phyloP scores from a whole-genome alignment of 305 asterid genomes.

The Rubia tinctorum region DNA sequence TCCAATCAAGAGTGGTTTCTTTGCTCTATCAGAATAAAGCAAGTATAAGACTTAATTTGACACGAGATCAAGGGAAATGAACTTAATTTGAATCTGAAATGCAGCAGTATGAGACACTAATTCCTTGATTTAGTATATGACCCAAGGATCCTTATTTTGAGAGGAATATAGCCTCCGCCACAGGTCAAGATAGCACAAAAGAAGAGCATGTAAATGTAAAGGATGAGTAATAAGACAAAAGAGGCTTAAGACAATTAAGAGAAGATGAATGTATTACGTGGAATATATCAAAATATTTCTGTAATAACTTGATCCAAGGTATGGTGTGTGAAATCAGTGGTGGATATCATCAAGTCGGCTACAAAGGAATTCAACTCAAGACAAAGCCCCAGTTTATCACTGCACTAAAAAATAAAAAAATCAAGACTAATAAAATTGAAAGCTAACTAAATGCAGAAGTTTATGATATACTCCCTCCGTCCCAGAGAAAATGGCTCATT shows the following conservation, averaged over 20 bases:
- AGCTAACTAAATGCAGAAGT: background rate
- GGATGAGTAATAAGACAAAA: background rate
- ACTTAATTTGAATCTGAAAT: no score
- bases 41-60: background rate
- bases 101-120: no score
- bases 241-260: background rate
- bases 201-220: background rate
- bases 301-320: conserved; percentile 69
- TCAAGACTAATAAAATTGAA: conserved; percentile 7
- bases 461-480: no score
- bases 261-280: background rate
- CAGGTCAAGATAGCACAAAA: background rate
- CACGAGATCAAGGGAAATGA: no score
- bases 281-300: background rate
- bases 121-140: no score
- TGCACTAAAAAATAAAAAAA: conserved; percentile 66
- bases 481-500: no score
- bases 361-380: conserved; percentile 91
- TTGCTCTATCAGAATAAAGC: background rate
- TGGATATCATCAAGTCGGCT: conserved; percentile 94
- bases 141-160: no score
- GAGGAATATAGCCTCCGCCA: background rate
- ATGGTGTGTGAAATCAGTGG: conserved; percentile 82
- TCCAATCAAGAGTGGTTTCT: background rate
- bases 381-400: no score